These are phyloP conservation scores for Arthrocladium fulminans DNA, from an alignment of 2,329 filamentous ascomycete species.

Conservation along the genomic window DNA sequence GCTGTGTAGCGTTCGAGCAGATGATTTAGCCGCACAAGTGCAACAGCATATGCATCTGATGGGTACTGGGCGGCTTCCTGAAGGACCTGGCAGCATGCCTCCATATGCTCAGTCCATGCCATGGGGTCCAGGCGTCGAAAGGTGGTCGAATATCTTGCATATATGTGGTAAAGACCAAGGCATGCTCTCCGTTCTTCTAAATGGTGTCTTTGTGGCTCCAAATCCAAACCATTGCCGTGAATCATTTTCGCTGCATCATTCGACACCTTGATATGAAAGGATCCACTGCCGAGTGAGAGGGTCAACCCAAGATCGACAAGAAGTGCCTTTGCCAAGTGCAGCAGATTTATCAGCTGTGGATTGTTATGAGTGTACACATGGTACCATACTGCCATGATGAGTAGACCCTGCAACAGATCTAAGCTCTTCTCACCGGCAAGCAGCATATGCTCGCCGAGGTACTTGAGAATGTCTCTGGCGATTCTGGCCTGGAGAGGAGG, in stretches of 20 bases:
- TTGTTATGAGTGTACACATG: slow-evolving; percentile 27
- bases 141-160: slow-evolving; percentile 2
- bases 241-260: not conserved
- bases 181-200: slow-evolving; percentile 45
- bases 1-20: slow-evolving; percentile 34
- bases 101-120: slow-evolving; percentile 45
- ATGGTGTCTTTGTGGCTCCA: slow-evolving; percentile 17
- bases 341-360: slow-evolving; percentile 27
- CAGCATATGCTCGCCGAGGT: slow-evolving; percentile 28
- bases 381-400: slow-evolving; percentile 20
- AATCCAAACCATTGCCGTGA: not conserved
- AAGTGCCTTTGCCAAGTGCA: slow-evolving; percentile 32
- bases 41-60: slow-evolving; percentile 40
- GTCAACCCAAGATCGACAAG: slow-evolving; percentile 29
- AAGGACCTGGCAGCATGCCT: slow-evolving; percentile 42
- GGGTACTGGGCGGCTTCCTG: slow-evolving; percentile 38
- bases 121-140: slow-evolving; percentile 40
- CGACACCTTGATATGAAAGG: not conserved
- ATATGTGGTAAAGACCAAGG: slow-evolving; percentile 27
- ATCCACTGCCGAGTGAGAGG: slow-evolving; percentile 5
- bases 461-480: slow-evolving; percentile 24
- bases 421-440: slow-evolving; percentile 28
- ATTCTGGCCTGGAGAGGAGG: slow-evolving; percentile 23
- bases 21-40: slow-evolving; percentile 43
- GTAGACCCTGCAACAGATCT: slow-evolving; percentile 24